phyloP scores from a whole-genome alignment of 805 yeast genomes.

The Spathaspora sp. region DNA sequence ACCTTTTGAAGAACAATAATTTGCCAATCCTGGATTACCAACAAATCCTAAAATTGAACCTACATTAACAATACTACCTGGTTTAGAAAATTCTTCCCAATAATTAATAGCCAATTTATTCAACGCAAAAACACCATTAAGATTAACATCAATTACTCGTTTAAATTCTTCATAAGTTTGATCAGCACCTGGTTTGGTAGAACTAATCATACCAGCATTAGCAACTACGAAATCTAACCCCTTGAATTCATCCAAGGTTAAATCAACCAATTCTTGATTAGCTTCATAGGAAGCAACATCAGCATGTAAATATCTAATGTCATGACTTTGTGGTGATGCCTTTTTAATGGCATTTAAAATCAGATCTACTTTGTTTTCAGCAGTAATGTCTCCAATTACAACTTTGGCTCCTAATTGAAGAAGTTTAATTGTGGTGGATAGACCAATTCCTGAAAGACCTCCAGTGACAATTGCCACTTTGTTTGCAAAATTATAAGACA shows the following conservation, averaged over 20 bases:
- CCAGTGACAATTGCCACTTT: conserved; percentile 15
- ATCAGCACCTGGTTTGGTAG: conserved; percentile 8
- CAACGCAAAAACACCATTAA: conserved; percentile 12
- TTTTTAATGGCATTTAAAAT: conserved; percentile 5
- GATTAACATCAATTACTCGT: conserved; percentile 8
- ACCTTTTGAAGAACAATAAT: conserved; percentile 33
- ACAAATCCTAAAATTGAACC: conserved; percentile 32
- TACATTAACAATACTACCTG: conserved; percentile 37
- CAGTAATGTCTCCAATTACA: conserved; percentile 11
- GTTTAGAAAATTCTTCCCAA: conserved; percentile 7
- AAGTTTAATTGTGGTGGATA: conserved; percentile 12
- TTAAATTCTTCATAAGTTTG: conserved; percentile 11
- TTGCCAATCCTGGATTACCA: conserved; percentile 25
- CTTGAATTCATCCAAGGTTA: conserved; percentile 7
- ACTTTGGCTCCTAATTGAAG: conserved; percentile 15
- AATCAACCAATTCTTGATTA: conserved; percentile 6
- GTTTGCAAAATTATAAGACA: conserved; percentile 9
- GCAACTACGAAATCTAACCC: conserved; percentile 10
- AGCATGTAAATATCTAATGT: conserved; percentile 6
- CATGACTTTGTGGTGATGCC: conserved; percentile 4
- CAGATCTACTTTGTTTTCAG: conserved; percentile 2
- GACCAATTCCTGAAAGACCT: conserved; percentile 16
- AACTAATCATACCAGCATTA: conserved; percentile 13
- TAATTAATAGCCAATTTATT: conserved; percentile 10
- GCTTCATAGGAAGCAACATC: conserved; percentile 9